These are phyloP conservation scores for Penicillium sp. DNA, from an alignment of 2,329 filamentous ascomycete species.

Conservation along the genomic window DNA sequence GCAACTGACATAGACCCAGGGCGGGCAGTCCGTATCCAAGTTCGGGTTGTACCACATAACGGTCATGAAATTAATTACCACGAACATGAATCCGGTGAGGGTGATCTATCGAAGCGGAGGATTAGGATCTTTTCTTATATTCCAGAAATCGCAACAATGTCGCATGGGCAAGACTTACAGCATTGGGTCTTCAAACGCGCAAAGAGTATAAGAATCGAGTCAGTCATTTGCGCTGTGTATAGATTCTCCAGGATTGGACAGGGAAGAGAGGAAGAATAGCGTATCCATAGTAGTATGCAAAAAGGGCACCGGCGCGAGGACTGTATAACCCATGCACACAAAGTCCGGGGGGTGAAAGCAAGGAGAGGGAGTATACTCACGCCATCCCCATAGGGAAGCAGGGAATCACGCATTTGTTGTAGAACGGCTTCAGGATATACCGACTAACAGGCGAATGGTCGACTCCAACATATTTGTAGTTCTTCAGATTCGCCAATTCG, in stretches of 20 bases:
- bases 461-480: slow-evolving; percentile 93
- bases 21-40: slow-evolving; percentile 86
- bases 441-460: slow-evolving; percentile 87
- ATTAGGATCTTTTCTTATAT: slow-evolving; percentile 16
- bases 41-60: slow-evolving; percentile 95
- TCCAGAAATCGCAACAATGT: background rate
- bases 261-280: too few species aligned
- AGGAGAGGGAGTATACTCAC: slow-evolving; percentile 43
- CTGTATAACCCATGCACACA: slow-evolving; percentile 10
- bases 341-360: background rate
- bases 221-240: slow-evolving; percentile 9
- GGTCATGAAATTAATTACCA: slow-evolving; percentile 84
- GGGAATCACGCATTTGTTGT: slow-evolving; percentile 89
- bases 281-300: background rate
- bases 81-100: slow-evolving; percentile 82
- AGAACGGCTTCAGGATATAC: slow-evolving; percentile 97
- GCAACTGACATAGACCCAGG: slow-evolving; percentile 95
- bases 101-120: slow-evolving; percentile 61
- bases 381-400: slow-evolving; percentile 97
- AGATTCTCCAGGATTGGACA: background rate
- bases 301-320: background rate
- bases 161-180: slow-evolving; percentile 37
- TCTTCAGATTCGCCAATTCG: slow-evolving; percentile 79
- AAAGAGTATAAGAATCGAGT: slow-evolving; percentile 9
- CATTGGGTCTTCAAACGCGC: slow-evolving; percentile 44